Conservation (phyloP, 202 grass and related monocot species). For the Hordeum pubiflorum region DNA sequence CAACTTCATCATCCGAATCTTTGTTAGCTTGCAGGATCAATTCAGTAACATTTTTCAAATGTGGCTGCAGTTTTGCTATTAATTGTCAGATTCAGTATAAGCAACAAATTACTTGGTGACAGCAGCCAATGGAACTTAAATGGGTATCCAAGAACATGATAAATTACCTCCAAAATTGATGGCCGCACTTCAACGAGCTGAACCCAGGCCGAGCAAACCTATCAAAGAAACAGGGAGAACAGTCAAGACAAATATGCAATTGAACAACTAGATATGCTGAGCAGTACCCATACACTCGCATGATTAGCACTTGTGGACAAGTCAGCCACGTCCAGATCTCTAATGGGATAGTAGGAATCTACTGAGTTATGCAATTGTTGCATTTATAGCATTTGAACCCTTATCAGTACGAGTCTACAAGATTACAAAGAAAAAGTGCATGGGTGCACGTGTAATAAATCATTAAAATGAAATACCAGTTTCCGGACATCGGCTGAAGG, state of each 20-base stretch:
- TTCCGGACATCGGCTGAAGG: conserved; percentile 84
- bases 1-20: conserved; percentile 88
- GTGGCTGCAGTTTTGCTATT: conserved; percentile 55
- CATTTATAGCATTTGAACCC: conserved; percentile 9
- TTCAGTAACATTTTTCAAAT: conserved; percentile 86
- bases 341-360: neutral
- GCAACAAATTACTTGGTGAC: neutral
- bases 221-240: conserved; percentile 17
- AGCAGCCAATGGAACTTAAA: conserved; percentile 16
- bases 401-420: neutral
- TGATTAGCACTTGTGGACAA: conserved; percentile 19
- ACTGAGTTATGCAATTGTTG: neutral
- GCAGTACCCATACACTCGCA: neutral
- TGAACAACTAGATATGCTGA: neutral
- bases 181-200: conserved; percentile 91
- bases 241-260: conserved; percentile 15
- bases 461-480: conserved; percentile 38
- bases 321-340: neutral
- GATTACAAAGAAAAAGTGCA: conserved; percentile 15
- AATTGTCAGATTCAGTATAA: conserved; percentile 29
- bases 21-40: conserved; percentile 89
- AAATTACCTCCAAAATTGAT: conserved; percentile 81
- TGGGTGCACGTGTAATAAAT: neutral
- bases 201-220: conserved; percentile 96
- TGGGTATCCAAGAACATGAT: conserved; percentile 1